phyloP scores from a whole-genome alignment of 2,329 filamentous ascomycete species.

The Fusarium brachygibbosum region DNA sequence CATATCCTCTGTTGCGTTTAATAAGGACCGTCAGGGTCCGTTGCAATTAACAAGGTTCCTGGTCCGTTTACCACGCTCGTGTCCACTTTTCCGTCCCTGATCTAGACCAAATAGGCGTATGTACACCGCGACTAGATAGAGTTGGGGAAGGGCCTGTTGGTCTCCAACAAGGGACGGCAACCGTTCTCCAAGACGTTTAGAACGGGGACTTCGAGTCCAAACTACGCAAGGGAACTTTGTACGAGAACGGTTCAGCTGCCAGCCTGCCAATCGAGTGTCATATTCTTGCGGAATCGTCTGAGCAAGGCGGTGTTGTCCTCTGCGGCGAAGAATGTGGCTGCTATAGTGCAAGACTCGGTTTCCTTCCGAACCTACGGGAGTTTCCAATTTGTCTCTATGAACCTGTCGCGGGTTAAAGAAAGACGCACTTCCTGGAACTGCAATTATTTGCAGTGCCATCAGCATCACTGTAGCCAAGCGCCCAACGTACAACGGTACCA shows the following conservation, averaged over 20 bases:
- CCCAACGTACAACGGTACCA: constrained; percentile 10
- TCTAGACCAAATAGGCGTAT: constrained; percentile 34
- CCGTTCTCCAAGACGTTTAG: constrained; percentile 30
- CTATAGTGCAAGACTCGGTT: constrained; percentile 27
- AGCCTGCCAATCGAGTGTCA: background rate
- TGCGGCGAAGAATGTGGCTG: constrained; percentile 12
- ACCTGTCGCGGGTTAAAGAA: too few relatives aligned
- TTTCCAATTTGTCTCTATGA: constrained; percentile 8
- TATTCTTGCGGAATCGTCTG: background rate
- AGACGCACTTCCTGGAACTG: too few relatives aligned
- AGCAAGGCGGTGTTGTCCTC: background rate
- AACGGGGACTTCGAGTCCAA: constrained; percentile 28
- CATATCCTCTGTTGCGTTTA: constrained; percentile 19
- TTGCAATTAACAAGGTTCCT: constrained; percentile 29
- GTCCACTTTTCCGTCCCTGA: constrained; percentile 34
- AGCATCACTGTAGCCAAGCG: too few relatives aligned
- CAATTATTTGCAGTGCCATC: too few relatives aligned
- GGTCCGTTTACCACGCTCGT: constrained; percentile 25
- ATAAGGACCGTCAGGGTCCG: constrained; percentile 35
- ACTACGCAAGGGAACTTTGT: background rate
- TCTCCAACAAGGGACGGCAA: constrained; percentile 15
- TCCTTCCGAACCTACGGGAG: constrained; percentile 15
- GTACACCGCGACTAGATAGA: constrained; percentile 25
- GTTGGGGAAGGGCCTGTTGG: constrained; percentile 16
- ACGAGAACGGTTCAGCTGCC: background rate